Evolutionary conservation across 129 eudicot species (phyloP), one percentile per base, ranked within the genome.

Genomic region (Arctium lappa): DNA sequence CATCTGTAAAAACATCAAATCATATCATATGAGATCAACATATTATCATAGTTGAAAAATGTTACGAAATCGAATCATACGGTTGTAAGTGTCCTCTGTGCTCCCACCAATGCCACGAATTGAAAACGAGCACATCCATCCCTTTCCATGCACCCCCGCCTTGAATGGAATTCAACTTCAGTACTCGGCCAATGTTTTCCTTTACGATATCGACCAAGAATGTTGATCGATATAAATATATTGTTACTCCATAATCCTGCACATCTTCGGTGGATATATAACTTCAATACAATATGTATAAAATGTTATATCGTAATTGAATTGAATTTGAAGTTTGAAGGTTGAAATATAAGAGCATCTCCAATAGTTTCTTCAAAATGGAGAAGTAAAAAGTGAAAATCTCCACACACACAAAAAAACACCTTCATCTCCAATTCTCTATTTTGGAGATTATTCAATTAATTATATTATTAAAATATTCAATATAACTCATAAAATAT

Each of bases 31-130:
- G 0, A 63, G 30, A 85, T 53, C 65, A 9, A 15, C 32, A 16
- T 8, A 30, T 18, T 32, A 62, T 27, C 27, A 6, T 42, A 32
- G n/a, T 63, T 11, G 44, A n/a, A 8, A 69, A 69, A 81, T 10
- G 76, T 38, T 56, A 30, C 11, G n/a, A 5, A n/a, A 15, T 30
- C 68, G 72, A 46, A 69, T 69, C 85, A 9, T 88, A 91, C 95
- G 90, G 88, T 81, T 91, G 92, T 75, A 86, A 15, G 12, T 16
- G 85, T 72, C 97, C 98, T 0, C 76, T 85, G 86, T 94, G 97
- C 18, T 91, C 84, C 98, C 97, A 93, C 97, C 97, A 93, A 72
- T 93, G 97, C 97, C 97, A 93, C 11, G 94, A 81, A 79, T 91
- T 93, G 86, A 93, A 93, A 27, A 93, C 38, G 12, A 93, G 81